Evolutionary conservation across 176 grass and related monocot genomes (phyloP).

Genomic region (Zoysia japonica): DNA sequence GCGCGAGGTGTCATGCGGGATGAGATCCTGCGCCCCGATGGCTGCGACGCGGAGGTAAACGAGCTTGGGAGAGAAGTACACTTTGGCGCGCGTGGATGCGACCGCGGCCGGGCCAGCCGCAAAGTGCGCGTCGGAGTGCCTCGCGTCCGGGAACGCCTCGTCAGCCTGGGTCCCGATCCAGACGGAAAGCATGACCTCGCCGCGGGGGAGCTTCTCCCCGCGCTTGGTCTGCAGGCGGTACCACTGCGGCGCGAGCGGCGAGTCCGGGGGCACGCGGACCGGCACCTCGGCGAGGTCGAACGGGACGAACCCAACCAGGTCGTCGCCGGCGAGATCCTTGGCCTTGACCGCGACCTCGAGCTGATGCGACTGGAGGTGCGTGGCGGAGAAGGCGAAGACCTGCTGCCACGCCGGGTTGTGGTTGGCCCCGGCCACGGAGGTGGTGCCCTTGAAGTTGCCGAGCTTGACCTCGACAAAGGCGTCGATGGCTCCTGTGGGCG

Average conservation of each 20-base stretch:
- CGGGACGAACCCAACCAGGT: constrained; percentile 64
- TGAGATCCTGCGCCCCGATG: constrained; percentile 77
- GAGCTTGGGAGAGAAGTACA: constrained; percentile 95
- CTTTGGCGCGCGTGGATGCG: constrained; percentile 76
- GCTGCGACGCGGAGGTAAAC: constrained; percentile 69
- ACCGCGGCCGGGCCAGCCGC: constrained; percentile 38
- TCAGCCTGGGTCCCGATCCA: constrained; percentile 98
- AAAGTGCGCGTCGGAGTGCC: constrained; percentile 78
- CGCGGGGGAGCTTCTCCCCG: constrained; percentile 64
- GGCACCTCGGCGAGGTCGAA: constrained; percentile 87
- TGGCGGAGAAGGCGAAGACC: constrained; percentile 90
- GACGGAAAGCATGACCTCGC: constrained; percentile 93
- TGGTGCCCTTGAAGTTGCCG: constrained; percentile 86
- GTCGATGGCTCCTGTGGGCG: constrained; percentile 72
- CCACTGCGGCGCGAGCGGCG: constrained; percentile 91
- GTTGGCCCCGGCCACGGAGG: constrained; percentile 35
- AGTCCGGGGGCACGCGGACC: constrained; percentile 79
- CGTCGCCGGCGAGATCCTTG: constrained; percentile 72
- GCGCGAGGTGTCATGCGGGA: constrained; percentile 64
- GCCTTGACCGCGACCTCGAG: constrained; percentile 78
- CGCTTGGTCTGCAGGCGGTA: constrained; percentile 65
- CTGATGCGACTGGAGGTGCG: constrained; percentile 62
- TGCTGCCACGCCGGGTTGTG: constrained; percentile 67
- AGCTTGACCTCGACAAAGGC: constrained; percentile 92
- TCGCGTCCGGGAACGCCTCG: constrained; percentile 87